Evolutionary conservation across 2,329 filamentous ascomycete genomes (phyloP), one percentile per base, ranked within the genome.

Genomic region (Aureobasidium subglaciale): DNA sequence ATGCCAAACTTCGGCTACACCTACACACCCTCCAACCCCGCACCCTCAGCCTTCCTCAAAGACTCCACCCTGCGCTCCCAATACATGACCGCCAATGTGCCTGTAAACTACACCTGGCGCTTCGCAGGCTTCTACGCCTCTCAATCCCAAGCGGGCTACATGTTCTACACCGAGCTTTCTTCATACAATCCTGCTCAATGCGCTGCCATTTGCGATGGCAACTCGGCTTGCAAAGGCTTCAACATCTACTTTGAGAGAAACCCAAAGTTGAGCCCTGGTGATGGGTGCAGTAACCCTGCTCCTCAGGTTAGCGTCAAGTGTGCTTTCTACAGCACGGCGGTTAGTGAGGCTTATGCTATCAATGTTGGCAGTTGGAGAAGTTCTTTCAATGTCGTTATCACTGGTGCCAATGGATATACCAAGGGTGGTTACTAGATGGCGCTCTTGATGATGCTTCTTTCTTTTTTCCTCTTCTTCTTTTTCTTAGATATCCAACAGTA

Each of bases 241-340:
- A 67, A 70, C 63, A 66, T 69, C 56, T 68, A 65, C 62, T 60
- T 64, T 40, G 67, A 70, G 60, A 65, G 67, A 27, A 63, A 63
- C 27, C 67, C 67, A 22, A 61, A 61, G 24, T 54, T 68, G 46
- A 63, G 64, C 56, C 67, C 67, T 55, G 61, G 60, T 38, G 60
- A 50, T 38, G 59, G 60, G 46, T 72, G 70, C 62, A 64, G 66
- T 10, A 68, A 69, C 58, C 69, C 69, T 32, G 55, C 64, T n/a
- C 65, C 67, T 7, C 66, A 68, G 54, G 69, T 68, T 50, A 68
- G 66, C 62, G 70, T 67, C 65, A 70, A 69, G 61, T 72, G 70
- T 63, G 66, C 69, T 5, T 65, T 72, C 32, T 71, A 66, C 65
- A 66, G 67, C 41, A 66, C 66, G 46, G 60, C 55, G 42, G 65